Percentiles rank a stretch among this genome's conserved stretches.
Conservation (phyloP, 306 rosid species). For the Benincasa hispida region DNA sequence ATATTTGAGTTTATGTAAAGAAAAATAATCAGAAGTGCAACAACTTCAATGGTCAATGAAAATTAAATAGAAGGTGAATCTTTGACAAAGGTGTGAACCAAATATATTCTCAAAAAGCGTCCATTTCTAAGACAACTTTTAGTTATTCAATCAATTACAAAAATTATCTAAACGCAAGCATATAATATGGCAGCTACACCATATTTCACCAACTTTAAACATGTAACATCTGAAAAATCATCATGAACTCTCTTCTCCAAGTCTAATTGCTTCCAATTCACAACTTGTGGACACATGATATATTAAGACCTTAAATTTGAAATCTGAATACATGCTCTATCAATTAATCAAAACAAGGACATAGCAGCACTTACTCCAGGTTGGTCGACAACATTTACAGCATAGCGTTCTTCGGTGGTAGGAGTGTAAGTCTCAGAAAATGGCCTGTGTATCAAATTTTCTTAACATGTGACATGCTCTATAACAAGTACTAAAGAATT, state of each 20-base stretch:
- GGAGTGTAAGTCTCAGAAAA: constrained; percentile 50
- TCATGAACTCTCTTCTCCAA: background rate
- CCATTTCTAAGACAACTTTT: background rate
- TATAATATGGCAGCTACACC: background rate
- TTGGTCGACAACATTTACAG: constrained; percentile 49
- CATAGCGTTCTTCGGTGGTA: constrained; percentile 61
- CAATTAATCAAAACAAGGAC: background rate
- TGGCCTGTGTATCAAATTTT: constrained; percentile 38
- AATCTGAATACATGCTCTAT: background rate
- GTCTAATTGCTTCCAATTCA: background rate
- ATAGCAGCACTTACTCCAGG: constrained; percentile 30
- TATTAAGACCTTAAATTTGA: background rate
- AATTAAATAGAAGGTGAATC: background rate
- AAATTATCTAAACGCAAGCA: background rate
- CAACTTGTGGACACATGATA: background rate
- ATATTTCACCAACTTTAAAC: background rate
- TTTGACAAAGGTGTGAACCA: background rate
- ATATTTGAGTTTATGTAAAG: background rate
- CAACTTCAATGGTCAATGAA: background rate
- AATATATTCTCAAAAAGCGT: background rate
- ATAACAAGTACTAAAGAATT: background rate
- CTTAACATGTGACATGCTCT: background rate
- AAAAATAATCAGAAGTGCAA: background rate
- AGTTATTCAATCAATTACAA: background rate
- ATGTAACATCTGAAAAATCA: background rate